Percentiles rank a stretch among this genome's conserved stretches.
phyloP scores from a whole-genome alignment of 371 early-diverging fungal genomes.

The Rhizopus delemar region DNA sequence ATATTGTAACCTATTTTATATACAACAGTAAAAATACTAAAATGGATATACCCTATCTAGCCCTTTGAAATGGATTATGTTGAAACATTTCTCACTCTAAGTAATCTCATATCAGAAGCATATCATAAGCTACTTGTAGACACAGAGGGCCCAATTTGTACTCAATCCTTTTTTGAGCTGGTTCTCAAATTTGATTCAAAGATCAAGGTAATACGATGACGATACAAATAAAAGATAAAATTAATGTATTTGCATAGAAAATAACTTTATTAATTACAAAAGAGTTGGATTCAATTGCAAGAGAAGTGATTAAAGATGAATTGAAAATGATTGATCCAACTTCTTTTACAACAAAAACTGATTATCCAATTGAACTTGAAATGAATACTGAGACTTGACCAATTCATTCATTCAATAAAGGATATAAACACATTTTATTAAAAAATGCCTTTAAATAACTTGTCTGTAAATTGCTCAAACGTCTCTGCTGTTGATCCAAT shows the following conservation, averaged over 20 bases:
- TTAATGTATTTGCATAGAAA: conserved; percentile 27
- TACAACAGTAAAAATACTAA: not conserved
- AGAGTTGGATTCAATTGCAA: conserved; percentile 52
- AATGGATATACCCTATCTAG: conserved; percentile 19
- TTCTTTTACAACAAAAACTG: conserved; percentile 33
- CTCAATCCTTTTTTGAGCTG: conserved; percentile 55
- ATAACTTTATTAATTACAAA: conserved; percentile 54
- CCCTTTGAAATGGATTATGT: conserved; percentile 62
- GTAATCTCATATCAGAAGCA: conserved; percentile 49
- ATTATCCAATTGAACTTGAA: conserved; percentile 47
- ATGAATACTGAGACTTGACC: no score
- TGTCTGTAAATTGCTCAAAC: not conserved
- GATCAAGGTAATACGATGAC: conserved; percentile 40
- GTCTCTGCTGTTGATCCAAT: not conserved
- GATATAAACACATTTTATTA: not conserved
- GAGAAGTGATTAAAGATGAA: conserved; percentile 57
- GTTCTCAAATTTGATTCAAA: conserved; percentile 59
- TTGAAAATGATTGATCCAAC: conserved; percentile 54
- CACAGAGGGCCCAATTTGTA: conserved; percentile 38
- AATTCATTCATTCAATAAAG: no score
- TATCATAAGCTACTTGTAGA: conserved; percentile 50
- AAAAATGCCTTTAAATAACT: not conserved
- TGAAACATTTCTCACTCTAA: conserved; percentile 54
- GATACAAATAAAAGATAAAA: not conserved
- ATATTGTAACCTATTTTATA: conserved; percentile 40